Base-by-base conservation (phyloP, 495 filamentous ascomycete genomes). In the Jackrogersella multiformis region DNA sequence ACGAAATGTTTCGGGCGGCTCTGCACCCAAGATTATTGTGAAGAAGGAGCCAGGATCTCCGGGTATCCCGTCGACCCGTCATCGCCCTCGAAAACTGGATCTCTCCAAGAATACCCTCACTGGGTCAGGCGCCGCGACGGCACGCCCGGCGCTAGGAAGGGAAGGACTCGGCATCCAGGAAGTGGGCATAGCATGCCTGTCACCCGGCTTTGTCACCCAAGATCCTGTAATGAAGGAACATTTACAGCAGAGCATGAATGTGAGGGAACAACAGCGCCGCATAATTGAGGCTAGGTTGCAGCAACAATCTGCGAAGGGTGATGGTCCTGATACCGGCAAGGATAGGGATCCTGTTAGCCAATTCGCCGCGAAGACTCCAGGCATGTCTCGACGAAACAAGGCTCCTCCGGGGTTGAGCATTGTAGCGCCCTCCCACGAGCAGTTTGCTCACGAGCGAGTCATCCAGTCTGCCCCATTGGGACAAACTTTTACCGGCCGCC, bases 161-260 rank as follows among this genome's bases (percentile, higher is more conserved):
- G 92, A 94, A 63, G 89, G 89, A 8, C 79, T 94, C 13, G 89
- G 78, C 16, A 94, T 97, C 79, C 93, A 97, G 71, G 90, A 96
- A 74, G 92, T 99, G 12, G 95, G 95, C 41, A 84, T 98, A 59
- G 94, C 94, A 20, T 99, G 95, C 70, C 81, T 99, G 51, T 97
- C 94, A 12, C 95, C 95, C 0, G 95, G 95, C 23, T 98, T 99
- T 74, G 88, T 93, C 48, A 97, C 95, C 1, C 89, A 97, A 66
- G 94, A 99, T 78, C 95, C 95, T n/a, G 84, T 89, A 10, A 97
- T 97, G 93, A 87, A 93, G 68, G 92, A 97, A 77, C 94, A 97
- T 73, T 78, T 99, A 61, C 92, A 97, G 75, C 88, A 93, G 69
- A 98, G 95, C 74, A 86, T 97, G 69, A 94, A 91, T 26, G 93